Evolutionary conservation across 805 yeast species (phyloP).

Genomic region (Wickerhamomyces bisporus): DNA sequence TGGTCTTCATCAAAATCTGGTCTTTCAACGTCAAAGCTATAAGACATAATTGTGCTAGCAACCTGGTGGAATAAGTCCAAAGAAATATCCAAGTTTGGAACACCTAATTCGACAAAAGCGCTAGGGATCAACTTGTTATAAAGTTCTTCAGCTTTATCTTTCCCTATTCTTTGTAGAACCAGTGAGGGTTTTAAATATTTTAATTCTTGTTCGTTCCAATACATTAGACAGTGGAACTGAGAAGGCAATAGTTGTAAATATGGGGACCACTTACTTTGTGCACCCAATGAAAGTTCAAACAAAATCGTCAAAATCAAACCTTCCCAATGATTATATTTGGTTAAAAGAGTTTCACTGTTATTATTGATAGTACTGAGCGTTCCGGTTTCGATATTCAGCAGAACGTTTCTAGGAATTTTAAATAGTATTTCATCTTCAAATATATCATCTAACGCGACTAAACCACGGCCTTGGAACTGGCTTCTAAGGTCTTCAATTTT

Average conservation of each 20-base stretch:
- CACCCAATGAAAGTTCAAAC: conserved; percentile 48
- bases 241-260: conserved; percentile 72
- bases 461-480: conserved; percentile 69
- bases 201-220: conserved; percentile 68
- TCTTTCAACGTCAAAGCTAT: conserved; percentile 78
- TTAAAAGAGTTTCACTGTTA: conserved; percentile 31
- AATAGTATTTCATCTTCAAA: conserved; percentile 59
- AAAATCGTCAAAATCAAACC: conserved; percentile 63
- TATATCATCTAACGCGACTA: conserved; percentile 61
- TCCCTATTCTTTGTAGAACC: conserved; percentile 67
- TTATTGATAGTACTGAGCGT: conserved; percentile 32
- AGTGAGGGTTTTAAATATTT: conserved; percentile 59
- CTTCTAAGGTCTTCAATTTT: conserved; percentile 54
- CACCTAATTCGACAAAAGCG: conserved; percentile 33
- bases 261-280: conserved; percentile 55
- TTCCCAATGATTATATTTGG: conserved; percentile 65
- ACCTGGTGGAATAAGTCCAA: conserved; percentile 60
- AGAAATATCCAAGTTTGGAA: conserved; percentile 34
- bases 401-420: conserved; percentile 53
- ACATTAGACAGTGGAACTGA: conserved; percentile 64
- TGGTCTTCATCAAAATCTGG: conserved; percentile 28
- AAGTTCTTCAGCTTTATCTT: conserved; percentile 56
- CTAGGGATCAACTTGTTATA: conserved; percentile 40
- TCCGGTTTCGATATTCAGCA: conserved; percentile 59
- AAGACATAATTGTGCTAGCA: conserved; percentile 82